Evolutionary conservation across 2,329 filamentous ascomycete genomes (phyloP).

Genomic region (Sporothrix schenckii): DNA sequence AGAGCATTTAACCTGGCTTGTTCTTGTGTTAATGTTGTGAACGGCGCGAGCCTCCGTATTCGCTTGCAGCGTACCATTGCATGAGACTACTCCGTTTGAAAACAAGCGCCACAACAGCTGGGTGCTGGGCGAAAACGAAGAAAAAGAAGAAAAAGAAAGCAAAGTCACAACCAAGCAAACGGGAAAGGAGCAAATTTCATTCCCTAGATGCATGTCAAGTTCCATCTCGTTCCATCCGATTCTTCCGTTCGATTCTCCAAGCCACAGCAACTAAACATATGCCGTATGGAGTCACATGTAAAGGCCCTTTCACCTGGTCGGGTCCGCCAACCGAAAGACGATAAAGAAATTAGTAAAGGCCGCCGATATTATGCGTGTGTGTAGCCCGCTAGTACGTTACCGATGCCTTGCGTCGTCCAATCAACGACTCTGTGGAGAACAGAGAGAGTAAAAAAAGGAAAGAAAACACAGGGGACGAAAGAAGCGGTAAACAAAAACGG

Average conservation of each 20-base stretch:
- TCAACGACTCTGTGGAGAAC: background rate
- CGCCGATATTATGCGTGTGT: background rate
- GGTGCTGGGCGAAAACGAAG: background rate
- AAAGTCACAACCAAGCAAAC: background rate
- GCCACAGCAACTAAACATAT: constrained; percentile 7
- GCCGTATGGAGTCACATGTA: background rate
- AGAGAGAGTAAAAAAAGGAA: background rate
- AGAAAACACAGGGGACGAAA: background rate
- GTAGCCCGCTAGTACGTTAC: constrained; percentile 1
- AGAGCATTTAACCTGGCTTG: background rate
- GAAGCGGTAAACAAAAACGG: constrained; percentile 23
- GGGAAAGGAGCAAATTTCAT: background rate
- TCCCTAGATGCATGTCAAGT: background rate
- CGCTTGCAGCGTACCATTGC: constrained; percentile 27
- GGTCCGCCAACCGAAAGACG: background rate
- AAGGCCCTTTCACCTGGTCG: constrained; percentile 1
- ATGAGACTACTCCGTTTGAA: constrained; percentile 12
- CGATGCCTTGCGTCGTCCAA: background rate
- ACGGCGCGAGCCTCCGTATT: constrained; percentile 6
- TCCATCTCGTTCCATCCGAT: constrained; percentile 5
- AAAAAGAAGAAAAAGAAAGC: background rate
- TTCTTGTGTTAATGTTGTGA: background rate
- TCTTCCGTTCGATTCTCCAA: constrained; percentile 22
- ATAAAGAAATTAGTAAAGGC: background rate
- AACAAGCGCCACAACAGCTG: constrained; percentile 17